These are phyloP conservation scores for Apiosordaria backusii DNA, from an alignment of 495 filamentous ascomycete genomes.

Conservation along the genomic window DNA sequence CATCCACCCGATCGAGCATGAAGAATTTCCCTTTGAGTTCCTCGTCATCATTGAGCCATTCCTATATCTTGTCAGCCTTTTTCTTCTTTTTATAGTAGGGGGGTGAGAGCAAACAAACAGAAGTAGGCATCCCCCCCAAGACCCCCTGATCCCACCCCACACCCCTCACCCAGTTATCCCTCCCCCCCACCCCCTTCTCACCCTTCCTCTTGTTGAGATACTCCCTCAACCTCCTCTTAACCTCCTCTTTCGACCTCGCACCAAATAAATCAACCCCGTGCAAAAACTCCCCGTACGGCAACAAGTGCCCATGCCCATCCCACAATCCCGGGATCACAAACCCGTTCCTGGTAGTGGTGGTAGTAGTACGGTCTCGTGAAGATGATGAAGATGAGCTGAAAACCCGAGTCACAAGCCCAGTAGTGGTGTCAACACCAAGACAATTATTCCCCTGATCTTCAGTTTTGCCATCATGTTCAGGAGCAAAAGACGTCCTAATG, in stretches of 20 bases:
- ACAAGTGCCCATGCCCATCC: slow-evolving; percentile 62
- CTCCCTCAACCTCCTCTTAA: slow-evolving; percentile 41
- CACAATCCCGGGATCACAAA: slow-evolving; percentile 58
- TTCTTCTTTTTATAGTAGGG: neutral
- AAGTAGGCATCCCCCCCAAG: slow-evolving; percentile 59
- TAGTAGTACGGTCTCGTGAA: too few relatives aligned
- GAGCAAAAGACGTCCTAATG: neutral
- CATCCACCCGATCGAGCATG: slow-evolving; percentile 65
- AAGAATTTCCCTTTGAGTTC: slow-evolving; percentile 52
- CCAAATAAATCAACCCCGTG: slow-evolving; percentile 59
- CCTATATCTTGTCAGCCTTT: slow-evolving; percentile 28
- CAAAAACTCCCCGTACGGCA: slow-evolving; percentile 62
- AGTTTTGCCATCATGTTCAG: neutral
- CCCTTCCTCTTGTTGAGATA: slow-evolving; percentile 39
- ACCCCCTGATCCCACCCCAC: slow-evolving; percentile 64
- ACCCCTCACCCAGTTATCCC: slow-evolving; percentile 55
- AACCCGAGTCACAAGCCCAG: neutral
- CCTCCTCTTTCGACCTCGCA: slow-evolving; percentile 45
- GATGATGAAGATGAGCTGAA: too few relatives aligned
- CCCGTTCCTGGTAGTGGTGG: neutral
- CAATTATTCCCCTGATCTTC: neutral
- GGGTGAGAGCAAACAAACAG: slow-evolving; percentile 41
- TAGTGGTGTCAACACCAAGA: neutral
- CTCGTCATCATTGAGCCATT: slow-evolving; percentile 50
- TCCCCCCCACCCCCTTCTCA: slow-evolving; percentile 37